Base-by-base conservation (phyloP, 2,329 filamentous ascomycete genomes). In the Fusarium buharicum region DNA sequence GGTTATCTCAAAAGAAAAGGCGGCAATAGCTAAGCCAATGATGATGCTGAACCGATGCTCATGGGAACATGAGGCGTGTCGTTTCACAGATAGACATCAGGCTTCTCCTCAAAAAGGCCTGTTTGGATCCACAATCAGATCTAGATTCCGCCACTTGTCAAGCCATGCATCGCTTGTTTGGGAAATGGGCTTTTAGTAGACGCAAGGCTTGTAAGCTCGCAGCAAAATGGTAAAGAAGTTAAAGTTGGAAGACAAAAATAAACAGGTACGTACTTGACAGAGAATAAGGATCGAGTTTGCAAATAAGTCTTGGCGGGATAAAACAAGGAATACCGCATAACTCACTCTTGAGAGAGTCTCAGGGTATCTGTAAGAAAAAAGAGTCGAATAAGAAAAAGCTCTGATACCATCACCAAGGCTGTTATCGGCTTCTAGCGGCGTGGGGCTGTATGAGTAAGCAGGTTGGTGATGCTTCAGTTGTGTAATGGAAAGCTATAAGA, bases 1-100 rank as follows among this genome's bases (percentile, higher is more conserved):
- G 39, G 17, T 53, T 52, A 39, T 45, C 59, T 62, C 33, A 43
- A 36, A 40, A 28, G 20, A 22, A 41, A 28, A 40, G 28, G 37
- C n/a, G 36, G 41, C 39, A 44, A 51, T 43, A 50, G 37, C 7
- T 47, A 64, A 36, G 55, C 67, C 67, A 69, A 69, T 70, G 28
- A 38, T 47, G 34, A 22, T 34, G 34, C 40, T 50, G 45, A 44
- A 34, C 8, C 14, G 40, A 45, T 49, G 48, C 64, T 64, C 64
- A 68, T 68, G 66, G 53, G 55, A 55, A 48, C 60, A 68, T 44
- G 62, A 36, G 57, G 49, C 18, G 30, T 31, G 37, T 59, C 41
- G 53, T 62, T 66, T 49, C 30, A 28, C 27, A 57, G 36, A 34
- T 28, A 44, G 30, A 12, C 27, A 34, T 27, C 58, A 50, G 50